A percentile compares a stretch with the other conserved stretches of the same genome.
Conservation (phyloP, 805 yeast genomes). For the Spathaspora sp. region DNA sequence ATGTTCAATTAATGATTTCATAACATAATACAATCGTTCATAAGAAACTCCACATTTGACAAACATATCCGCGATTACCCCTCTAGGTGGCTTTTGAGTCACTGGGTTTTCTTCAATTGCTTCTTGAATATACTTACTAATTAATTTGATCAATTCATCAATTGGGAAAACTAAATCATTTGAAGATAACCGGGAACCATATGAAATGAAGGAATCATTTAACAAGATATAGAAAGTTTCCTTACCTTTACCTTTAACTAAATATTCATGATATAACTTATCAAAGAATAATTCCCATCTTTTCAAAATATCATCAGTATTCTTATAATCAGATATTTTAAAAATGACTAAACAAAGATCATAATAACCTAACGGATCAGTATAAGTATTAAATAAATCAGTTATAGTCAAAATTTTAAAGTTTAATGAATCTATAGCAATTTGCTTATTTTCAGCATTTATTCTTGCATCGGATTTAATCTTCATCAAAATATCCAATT, state of each 20-base stretch:
- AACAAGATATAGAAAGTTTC: conserved; percentile 37
- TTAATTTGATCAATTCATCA: conserved; percentile 61
- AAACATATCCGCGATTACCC: conserved; percentile 60
- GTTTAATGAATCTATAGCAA: conserved; percentile 53
- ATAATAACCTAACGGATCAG: conserved; percentile 84
- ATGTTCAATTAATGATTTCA: conserved; percentile 62
- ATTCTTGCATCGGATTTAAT: conserved; percentile 52
- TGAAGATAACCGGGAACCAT: conserved; percentile 63
- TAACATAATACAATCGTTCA: conserved; percentile 60
- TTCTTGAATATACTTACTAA: conserved; percentile 51
- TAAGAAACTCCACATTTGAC: conserved; percentile 59
- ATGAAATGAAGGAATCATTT: conserved; percentile 35
- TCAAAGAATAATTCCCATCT: conserved; percentile 77
- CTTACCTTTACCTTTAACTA: conserved; percentile 13
- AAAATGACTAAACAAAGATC: conserved; percentile 76
- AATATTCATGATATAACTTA: conserved; percentile 37
- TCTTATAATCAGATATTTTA: conserved; percentile 81
- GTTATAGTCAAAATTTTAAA: conserved; percentile 65
- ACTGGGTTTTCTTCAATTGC: conserved; percentile 29
- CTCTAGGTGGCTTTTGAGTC: conserved; percentile 42
- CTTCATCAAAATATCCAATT: conserved; percentile 56
- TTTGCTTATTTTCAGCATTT: conserved; percentile 44
- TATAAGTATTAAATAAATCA: conserved; percentile 79
- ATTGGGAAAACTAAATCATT: conserved; percentile 82
- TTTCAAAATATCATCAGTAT: conserved; percentile 73